Conservation (phyloP, 805 yeast genomes). For the Saccharomycopsis amapae region DNA sequence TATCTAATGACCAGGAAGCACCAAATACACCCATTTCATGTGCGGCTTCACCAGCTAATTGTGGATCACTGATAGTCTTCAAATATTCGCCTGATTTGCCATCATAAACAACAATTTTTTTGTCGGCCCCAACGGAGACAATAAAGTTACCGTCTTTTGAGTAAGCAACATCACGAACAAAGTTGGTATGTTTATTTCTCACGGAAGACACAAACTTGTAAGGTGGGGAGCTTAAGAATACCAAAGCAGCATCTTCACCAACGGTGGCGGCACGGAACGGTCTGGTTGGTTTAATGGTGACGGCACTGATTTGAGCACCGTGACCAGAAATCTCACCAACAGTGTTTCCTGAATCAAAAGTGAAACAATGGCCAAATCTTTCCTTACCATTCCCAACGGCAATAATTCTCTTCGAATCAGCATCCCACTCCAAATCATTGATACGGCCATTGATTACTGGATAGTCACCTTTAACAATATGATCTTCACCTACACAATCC, state of each 20-base stretch:
- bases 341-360: constrained; percentile 94
- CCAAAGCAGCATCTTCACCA: constrained; percentile 79
- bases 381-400: constrained; percentile 96
- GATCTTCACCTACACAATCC: constrained; percentile 56
- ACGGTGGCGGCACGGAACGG: constrained; percentile 94
- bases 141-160: constrained; percentile 73
- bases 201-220: constrained; percentile 74
- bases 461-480: constrained; percentile 69
- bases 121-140: constrained; percentile 81
- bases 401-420: constrained; percentile 74
- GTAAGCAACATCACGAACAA: constrained; percentile 73
- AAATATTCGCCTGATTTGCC: constrained; percentile 79
- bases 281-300: constrained; percentile 73
- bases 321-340: constrained; percentile 96
- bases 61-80: constrained; percentile 39
- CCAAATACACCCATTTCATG: constrained; percentile 82
- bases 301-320: constrained; percentile 74
- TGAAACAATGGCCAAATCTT: constrained; percentile 83
- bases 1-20: constrained; percentile 57
- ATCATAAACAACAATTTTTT: constrained; percentile 69
- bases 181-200: constrained; percentile 68
- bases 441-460: constrained; percentile 75
- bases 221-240: constrained; percentile 88
- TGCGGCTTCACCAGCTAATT: constrained; percentile 28
- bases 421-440: constrained; percentile 86